Evolutionary conservation across 1,284 basidiomycete genomes (phyloP).

Genomic region (Ceraceosorus guamensis): DNA sequence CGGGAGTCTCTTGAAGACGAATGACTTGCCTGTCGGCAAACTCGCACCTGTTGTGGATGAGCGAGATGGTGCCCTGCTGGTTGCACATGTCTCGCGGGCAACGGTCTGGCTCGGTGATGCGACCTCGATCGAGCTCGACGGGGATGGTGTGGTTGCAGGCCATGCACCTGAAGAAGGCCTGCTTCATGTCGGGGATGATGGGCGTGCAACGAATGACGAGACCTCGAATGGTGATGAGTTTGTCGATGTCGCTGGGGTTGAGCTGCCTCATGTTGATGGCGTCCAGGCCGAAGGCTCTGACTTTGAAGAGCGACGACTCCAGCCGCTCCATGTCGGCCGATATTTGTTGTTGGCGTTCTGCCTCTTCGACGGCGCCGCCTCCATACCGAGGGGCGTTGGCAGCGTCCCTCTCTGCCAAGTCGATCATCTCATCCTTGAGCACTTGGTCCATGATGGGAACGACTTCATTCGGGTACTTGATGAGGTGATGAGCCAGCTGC

Average conservation of each 20-base stretch:
- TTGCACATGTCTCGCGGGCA: conserved; percentile 90
- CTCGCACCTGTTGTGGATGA: conserved; percentile 93
- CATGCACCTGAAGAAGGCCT: conserved; percentile 95
- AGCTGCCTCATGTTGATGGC: conserved; percentile 51
- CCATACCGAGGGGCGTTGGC: conserved; percentile 60
- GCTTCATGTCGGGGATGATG: conserved; percentile 96
- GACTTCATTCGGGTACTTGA: conserved; percentile 92
- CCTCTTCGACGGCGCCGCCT: conserved; percentile 60
- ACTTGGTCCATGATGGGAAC: conserved; percentile 95
- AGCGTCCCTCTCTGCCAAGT: conserved; percentile 57
- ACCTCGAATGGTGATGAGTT: conserved; percentile 89
- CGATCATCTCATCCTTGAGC: conserved; percentile 63
- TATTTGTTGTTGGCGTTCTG: too few species aligned
- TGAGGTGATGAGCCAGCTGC: conserved; percentile 60
- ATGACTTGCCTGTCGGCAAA: conserved; percentile 94
- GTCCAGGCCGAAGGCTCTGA: conserved; percentile 77
- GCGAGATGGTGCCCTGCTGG: conserved; percentile 77
- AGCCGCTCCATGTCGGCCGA: conserved; percentile 41
- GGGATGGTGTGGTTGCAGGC: conserved; percentile 89
- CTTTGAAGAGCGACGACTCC: conserved; percentile 67
- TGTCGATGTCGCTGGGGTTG: conserved; percentile 46
- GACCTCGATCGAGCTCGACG: conserved; percentile 90
- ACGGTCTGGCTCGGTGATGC: conserved; percentile 81
- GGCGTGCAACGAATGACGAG: conserved; percentile 95
- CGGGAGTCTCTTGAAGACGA: conserved; percentile 91